Evolutionary conservation across 306 rosid species (phyloP).

Genomic region (Casuarina equisetifolia): DNA sequence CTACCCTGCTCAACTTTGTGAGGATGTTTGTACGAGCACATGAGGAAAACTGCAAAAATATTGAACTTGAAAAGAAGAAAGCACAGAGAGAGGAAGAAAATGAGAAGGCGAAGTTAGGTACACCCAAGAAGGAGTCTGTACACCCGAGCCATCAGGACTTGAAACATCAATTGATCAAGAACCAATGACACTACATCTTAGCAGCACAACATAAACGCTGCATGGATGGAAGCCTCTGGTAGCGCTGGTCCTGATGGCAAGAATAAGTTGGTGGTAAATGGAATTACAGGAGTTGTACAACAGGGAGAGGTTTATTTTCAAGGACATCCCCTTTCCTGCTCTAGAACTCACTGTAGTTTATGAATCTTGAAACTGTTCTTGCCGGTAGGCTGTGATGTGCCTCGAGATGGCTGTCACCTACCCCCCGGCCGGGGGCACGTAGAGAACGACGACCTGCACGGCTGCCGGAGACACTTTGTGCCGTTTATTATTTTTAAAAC

Average conservation of each 20-base stretch:
- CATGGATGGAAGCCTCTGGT: slow-evolving; percentile 15
- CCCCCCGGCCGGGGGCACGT: too few relatives aligned
- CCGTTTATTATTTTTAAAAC: not conserved
- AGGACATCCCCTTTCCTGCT: slow-evolving; percentile 21
- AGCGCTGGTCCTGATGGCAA: not conserved
- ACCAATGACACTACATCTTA: slow-evolving; percentile 2
- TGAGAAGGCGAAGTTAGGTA: slow-evolving; percentile 47
- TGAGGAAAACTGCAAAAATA: slow-evolving; percentile 66
- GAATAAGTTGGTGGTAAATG: not conserved
- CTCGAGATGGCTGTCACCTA: too few relatives aligned
- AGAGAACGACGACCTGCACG: too few relatives aligned
- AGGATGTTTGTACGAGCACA: slow-evolving; percentile 66
- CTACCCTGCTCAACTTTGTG: slow-evolving; percentile 75
- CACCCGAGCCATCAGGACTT: slow-evolving; percentile 49
- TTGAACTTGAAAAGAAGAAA: slow-evolving; percentile 61
- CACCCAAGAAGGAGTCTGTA: slow-evolving; percentile 48
- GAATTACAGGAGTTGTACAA: slow-evolving; percentile 16
- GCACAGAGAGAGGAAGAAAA: slow-evolving; percentile 67
- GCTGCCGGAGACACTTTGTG: not conserved
- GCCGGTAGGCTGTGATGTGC: too few relatives aligned
- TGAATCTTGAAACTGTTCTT: slow-evolving; percentile 3
- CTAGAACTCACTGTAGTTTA: not conserved
- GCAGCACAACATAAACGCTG: slow-evolving; percentile 18
- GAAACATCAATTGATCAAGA: slow-evolving; percentile 34
- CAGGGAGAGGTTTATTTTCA: slow-evolving; percentile 14